phyloP scores from a whole-genome alignment of 345 rosid genomes.

The Dimocarpus longan region DNA sequence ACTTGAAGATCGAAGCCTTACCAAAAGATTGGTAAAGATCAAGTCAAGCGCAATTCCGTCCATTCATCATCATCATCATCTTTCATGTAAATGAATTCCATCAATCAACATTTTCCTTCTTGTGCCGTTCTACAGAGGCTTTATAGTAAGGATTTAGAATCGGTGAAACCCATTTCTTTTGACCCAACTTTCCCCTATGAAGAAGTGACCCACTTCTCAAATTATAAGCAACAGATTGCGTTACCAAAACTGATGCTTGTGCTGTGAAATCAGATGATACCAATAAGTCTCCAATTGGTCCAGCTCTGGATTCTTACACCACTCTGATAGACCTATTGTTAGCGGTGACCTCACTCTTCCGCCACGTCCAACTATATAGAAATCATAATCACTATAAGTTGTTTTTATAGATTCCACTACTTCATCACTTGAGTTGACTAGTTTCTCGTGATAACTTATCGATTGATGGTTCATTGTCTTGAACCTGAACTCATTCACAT shows the following conservation, averaged over 20 bases:
- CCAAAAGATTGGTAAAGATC: too few relatives aligned
- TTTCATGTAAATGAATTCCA: too few relatives aligned
- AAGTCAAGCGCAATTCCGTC: too few relatives aligned
- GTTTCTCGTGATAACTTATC: slow-evolving; percentile 30
- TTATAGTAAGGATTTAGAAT: slow-evolving; percentile 11
- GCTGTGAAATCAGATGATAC: slow-evolving; percentile 23
- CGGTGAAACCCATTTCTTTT: neutral
- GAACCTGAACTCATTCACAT: slow-evolving; percentile 41
- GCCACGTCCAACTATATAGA: slow-evolving; percentile 43
- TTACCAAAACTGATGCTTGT: slow-evolving; percentile 34
- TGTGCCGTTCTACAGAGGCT: neutral
- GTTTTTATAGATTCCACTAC: slow-evolving; percentile 13
- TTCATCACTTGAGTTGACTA: slow-evolving; percentile 20
- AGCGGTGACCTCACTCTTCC: slow-evolving; percentile 14
- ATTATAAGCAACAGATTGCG: slow-evolving; percentile 21
- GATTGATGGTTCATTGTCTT: slow-evolving; percentile 28
- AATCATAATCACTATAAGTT: slow-evolving; percentile 24
- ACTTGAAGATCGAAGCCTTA: too few relatives aligned
- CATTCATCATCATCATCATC: too few relatives aligned
- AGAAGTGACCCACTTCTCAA: neutral
- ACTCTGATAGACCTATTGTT: slow-evolving; percentile 29
- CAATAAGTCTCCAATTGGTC: slow-evolving; percentile 36
- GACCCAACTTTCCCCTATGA: neutral
- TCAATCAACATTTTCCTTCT: neutral
- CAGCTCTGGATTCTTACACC: slow-evolving; percentile 34